Base-by-base conservation (phyloP, 1,139 yeast genomes). In the Lodderomyces orthopsilosis region DNA sequence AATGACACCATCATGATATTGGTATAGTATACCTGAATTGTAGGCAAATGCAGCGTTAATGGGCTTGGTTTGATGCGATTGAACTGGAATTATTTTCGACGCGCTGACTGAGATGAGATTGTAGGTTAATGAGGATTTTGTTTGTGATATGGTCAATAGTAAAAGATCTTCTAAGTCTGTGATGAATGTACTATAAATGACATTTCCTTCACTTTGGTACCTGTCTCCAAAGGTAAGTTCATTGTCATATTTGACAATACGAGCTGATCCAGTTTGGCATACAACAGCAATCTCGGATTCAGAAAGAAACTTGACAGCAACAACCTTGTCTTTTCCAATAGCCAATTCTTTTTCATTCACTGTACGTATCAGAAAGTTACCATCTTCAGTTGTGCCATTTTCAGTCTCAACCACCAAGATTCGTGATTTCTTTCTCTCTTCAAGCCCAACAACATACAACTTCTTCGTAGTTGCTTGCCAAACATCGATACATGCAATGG, bases 341-440 rank as follows among this genome's bases (percentile, higher is more conserved):
- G 51, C 54, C n/a, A 52, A 41, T 41, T 52, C 58, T 38, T 44
- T 38, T 35, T 46, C 42, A 39, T 47, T 43, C 27, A 28, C 37
- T 2, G 51, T 45, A 9, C 37, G 23, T 13, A 43, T 41, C 12
- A 40, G 41, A 15, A 35, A 28, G 12, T 44, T 46, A 21, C 45
- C 51, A 27, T 38, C 42, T 24, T 47, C 53, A 26, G 43, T 42
- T 2, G 48, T 44, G 2, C 24, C 41, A 23, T 28, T 17, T 4
- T 22, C 37, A 22, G 44, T 61, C 63, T 58, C 60, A 37, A 74
- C 62, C 38, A 75, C 57, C 53, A 70, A 63, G 38, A 79, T 55
- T 50, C 64, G 70, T 41, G 68, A 58, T 45, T 62, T 71, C 45
- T 65, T 70, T 47, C 82, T 68, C 46, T 78, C 83, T 8, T 75